A percentile compares a stretch with the other conserved stretches of the same genome.
These are phyloP conservation scores for Delonix regia DNA, from an alignment of 306 rosid species.

Conservation along the genomic window DNA sequence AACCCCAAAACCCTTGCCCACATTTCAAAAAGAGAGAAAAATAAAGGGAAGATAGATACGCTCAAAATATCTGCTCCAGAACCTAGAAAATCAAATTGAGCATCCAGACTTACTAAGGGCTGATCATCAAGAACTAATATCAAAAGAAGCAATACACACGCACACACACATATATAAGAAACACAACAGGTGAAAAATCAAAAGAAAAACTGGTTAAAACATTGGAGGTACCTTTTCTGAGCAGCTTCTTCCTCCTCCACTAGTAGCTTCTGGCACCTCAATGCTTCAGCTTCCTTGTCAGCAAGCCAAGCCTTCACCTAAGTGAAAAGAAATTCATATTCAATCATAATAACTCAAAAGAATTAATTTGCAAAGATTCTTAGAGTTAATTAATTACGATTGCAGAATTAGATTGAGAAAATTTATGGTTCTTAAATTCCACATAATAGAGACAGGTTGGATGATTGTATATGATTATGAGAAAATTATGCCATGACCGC, in stretches of 20 bases:
- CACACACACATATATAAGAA: neutral
- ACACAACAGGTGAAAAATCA: constrained; percentile 13
- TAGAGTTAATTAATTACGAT: neutral
- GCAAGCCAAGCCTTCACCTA: constrained; percentile 87
- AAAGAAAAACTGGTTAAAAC: constrained; percentile 19
- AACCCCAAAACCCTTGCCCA: neutral
- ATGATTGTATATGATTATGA: constrained; percentile 7
- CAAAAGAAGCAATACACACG: neutral
- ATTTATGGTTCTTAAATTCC: neutral
- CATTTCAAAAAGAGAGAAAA: neutral
- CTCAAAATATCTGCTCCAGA: constrained; percentile 26
- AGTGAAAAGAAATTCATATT: constrained; percentile 33
- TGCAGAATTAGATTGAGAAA: neutral
- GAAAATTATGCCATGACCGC: constrained; percentile 5
- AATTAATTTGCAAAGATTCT: constrained; percentile 1
- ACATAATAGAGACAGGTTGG: constrained; percentile 8
- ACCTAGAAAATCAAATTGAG: constrained; percentile 26
- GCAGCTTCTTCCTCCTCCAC: constrained; percentile 98
- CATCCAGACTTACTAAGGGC: constrained; percentile 16
- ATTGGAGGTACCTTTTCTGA: constrained; percentile 71
- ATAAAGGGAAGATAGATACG: neutral
- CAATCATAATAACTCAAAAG: constrained; percentile 23
- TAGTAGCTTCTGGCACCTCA: constrained; percentile 80
- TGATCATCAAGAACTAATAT: constrained; percentile 8
- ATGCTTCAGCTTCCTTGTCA: constrained; percentile 93